A percentile compares a stretch with the other conserved stretches of the same genome.
Conservation (phyloP, 1,284 basidiomycete species). For the Naganishia liquefaciens region DNA sequence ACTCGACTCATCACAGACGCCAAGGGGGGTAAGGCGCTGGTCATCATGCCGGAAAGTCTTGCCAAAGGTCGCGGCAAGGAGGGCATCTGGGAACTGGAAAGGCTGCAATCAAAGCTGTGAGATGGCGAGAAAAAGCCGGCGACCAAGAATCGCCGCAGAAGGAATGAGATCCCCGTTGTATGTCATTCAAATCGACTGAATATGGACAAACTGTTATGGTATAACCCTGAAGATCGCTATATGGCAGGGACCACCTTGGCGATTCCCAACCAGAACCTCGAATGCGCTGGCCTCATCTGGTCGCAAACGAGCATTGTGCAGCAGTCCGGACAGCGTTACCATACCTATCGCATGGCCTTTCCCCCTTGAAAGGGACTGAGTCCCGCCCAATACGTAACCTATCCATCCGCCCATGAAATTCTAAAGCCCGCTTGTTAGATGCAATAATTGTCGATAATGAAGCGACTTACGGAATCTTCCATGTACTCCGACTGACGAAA, state of each 20-base stretch:
- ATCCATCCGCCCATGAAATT: constrained; percentile 57
- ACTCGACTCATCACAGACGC: constrained; percentile 30
- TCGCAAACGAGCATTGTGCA: constrained; percentile 28
- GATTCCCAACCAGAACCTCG: constrained; percentile 18
- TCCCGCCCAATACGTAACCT: constrained; percentile 78
- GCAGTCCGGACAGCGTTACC: constrained; percentile 61
- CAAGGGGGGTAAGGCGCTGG: constrained; percentile 30
- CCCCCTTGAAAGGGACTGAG: constrained; percentile 73
- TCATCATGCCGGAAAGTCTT: constrained; percentile 24
- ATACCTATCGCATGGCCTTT: constrained; percentile 72
- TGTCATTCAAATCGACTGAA: background rate
- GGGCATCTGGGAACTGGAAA: constrained; percentile 27
- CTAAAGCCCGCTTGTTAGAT: constrained; percentile 15
- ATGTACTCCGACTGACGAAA: constrained; percentile 53
- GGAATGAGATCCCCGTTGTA: background rate
- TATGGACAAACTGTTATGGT: constrained; percentile 4
- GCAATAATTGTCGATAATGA: background rate
- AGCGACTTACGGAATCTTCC: constrained; percentile 52
- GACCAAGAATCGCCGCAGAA: background rate
- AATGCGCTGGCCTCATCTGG: background rate
- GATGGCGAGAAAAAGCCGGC: background rate
- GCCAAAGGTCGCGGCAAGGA: constrained; percentile 30
- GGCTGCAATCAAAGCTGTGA: constrained; percentile 29
- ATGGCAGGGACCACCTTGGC: constrained; percentile 14
- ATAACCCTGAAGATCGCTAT: constrained; percentile 8